Evolutionary conservation across 2,329 filamentous ascomycete species (phyloP).

Genomic region (Colletotrichum acutatum): DNA sequence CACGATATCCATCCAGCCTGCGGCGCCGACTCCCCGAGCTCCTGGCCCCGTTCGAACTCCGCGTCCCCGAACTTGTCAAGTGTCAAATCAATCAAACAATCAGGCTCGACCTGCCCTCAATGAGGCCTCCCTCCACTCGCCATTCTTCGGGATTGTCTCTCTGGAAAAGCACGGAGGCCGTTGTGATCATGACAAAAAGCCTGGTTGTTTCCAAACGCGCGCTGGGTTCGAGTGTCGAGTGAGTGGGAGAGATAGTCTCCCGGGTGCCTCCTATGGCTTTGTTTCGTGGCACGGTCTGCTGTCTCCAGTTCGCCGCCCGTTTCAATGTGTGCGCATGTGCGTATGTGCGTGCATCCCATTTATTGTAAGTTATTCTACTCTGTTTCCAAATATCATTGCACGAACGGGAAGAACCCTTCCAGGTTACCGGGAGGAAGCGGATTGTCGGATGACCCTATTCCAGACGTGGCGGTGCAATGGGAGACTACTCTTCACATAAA

Average conservation of each 20-base stretch:
- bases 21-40: no score
- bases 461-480: not conserved
- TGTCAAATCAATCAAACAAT: not conserved
- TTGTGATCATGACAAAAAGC: slow-evolving; percentile 4
- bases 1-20: not conserved
- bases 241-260: not conserved
- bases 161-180: slow-evolving; percentile 15
- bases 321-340: not conserved
- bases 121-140: not conserved
- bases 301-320: not conserved
- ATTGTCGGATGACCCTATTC: not conserved
- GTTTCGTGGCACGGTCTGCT: slow-evolving; percentile 15
- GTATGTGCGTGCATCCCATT: not conserved
- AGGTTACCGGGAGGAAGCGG: not conserved
- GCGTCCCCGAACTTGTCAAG: not conserved
- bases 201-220: not conserved
- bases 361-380: not conserved
- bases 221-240: not conserved
- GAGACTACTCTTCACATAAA: not conserved
- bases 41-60: not conserved
- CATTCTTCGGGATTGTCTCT: not conserved
- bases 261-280: slow-evolving; percentile 8
- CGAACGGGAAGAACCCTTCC: not conserved
- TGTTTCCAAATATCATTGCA: not conserved
- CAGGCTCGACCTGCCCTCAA: not conserved